Evolutionary conservation across 2,329 filamentous ascomycete genomes (phyloP), one percentile per base, ranked within the genome.

Genomic region (Botryotinia calthae): DNA sequence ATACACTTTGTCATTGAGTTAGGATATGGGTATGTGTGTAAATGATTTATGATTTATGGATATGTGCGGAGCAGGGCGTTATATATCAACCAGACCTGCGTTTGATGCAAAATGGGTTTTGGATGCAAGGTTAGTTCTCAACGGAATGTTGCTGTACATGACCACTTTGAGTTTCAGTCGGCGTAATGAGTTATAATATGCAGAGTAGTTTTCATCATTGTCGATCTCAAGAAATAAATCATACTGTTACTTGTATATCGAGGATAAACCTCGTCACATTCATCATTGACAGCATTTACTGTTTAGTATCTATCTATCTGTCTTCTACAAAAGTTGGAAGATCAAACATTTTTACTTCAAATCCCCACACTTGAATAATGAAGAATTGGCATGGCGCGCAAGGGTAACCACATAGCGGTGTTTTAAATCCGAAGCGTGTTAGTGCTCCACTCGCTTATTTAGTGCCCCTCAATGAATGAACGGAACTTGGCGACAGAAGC

Each of bases 1-100:
- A 84, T 73, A 78, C 80, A 12, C 76, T 84, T 5, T 84, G 82
- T 73, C 82, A 84, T 76, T 84, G 70, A 75, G 54, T 28, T 59
- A 18, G 22, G 40, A n/a, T 22, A 1, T 9, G 16, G 25, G 18
- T 31, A 46, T 46, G 28, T 59, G 10, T 22, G 40, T 64, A 22
- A 2, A 64, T 18, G 40, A 64, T 31, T 46, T 31, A 44, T 25
- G 40, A 42, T 31, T 64, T 31, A 64, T 46, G 40, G 18, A 31
- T 31, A 25, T 64, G n/a, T 44, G 2, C 20, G 48, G 25, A 54
- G 25, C 48, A 54, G 5, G 61, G 61, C 5, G 40, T 31, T 31
- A 37, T n/a, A 16, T 28, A 28, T 63, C 9, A 4, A 44, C 22
- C 4, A 18, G 34, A 12, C 58, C 12, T 37, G 58, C 34, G 10